Base-by-base conservation (phyloP, 306 rosid genomes). In the Trifolium subterraneum region DNA sequence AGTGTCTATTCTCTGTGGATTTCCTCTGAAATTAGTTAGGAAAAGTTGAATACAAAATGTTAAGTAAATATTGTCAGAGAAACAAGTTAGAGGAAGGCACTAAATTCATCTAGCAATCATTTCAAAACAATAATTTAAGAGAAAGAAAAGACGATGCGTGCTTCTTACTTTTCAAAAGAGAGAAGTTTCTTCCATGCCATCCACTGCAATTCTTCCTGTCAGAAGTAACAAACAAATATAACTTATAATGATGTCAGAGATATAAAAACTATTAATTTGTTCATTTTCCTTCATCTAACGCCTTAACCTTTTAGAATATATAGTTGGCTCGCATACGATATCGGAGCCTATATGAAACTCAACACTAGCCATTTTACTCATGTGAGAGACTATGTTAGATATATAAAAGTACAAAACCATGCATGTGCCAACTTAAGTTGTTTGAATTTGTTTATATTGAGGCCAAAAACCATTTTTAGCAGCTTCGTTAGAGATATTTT, bases 171-270 rank as follows among this genome's bases (percentile, higher is more conserved):
- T 81, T 91, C 98, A 75, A 93, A 93, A 73, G 92, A 86, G 77
- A 93, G 67, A 74, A 93, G 82, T 77, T 84, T 90, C 81, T 86
- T 91, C 96, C 96, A 91, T 22, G 91, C 88, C 80, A 88, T 75
- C 98, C 97, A 91, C 71, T 93, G 98, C 82, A 74, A 70, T 90
- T 93, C 98, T 83, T 93, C 97, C 98, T 93, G 92, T 74, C 67
- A 84, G 35, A 84, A 55, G 70, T 64, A 62, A 52, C 35, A 15
- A 60, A 59, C 31, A 25, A 61, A 14, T 33, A 78, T 52, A 47
- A 73, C 31, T 29, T 38, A 59, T 55, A 72, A 71, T 48, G 22
- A 47, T 35, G 10, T 35, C 20, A 69, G 71, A 69, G 6, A 60
- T 10, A 45, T 67, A 58, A 42, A 22, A 68, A 35, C 44, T 42